Percentiles rank a stretch among this genome's conserved stretches.
phyloP scores from a whole-genome alignment of 192 early-diverging fungal genomes.

The Backusella macrospora region DNA sequence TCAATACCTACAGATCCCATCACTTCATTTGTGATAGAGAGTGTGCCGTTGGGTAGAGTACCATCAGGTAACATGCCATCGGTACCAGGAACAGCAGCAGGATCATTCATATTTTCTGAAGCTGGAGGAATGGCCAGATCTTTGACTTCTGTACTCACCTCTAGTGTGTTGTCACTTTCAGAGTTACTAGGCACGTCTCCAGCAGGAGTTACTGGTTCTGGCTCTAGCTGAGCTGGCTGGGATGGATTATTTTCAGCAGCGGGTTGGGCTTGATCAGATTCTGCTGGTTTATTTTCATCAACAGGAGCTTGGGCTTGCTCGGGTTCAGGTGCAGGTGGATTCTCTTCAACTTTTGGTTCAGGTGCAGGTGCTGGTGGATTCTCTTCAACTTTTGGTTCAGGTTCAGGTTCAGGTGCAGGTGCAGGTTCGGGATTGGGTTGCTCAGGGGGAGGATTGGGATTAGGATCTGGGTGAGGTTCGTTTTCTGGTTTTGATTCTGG shows the following conservation, averaged over 20 bases:
- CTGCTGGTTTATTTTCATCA: not conserved
- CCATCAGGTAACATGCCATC: not conserved
- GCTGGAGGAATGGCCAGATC: not conserved
- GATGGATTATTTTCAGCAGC: not conserved
- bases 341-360: not conserved
- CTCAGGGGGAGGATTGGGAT: not conserved
- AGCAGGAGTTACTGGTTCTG: not conserved
- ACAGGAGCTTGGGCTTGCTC: not conserved
- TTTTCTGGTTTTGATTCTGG: not conserved
- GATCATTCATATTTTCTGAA: not conserved
- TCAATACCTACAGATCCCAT: not conserved
- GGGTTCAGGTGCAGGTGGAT: not conserved
- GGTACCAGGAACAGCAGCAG: too few relatives aligned
- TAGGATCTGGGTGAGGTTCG: not conserved
- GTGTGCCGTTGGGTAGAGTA: not conserved
- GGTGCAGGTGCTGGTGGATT: not conserved
- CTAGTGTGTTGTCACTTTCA: not conserved
- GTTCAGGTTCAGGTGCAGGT: not conserved
- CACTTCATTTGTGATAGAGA: not conserved
- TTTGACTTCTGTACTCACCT: not conserved
- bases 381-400: not conserved
- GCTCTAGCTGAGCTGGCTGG: not conserved
- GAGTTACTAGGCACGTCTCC: not conserved
- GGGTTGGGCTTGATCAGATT: not conserved
- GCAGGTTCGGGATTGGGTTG: not conserved